Base-by-base conservation (phyloP, 345 rosid genomes). In the Lepidium sativum region DNA sequence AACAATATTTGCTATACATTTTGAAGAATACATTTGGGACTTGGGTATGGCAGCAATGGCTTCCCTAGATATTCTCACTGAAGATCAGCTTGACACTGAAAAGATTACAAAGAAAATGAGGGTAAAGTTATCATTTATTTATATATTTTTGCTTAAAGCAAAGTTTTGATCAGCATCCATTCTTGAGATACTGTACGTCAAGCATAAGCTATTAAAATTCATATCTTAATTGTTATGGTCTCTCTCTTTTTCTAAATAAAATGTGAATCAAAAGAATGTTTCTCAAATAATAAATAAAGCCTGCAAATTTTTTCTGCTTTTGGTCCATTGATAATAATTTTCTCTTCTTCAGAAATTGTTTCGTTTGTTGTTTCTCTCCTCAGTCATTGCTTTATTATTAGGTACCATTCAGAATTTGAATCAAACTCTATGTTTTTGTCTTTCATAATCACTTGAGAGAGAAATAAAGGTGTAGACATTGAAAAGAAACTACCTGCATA, bases 11-110 rank as follows among this genome's bases (percentile, higher is more conserved):
- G 87, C 97, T 43, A 88, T 92, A 61, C 76, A 83, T 48, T 92
- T 92, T 52, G 96, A 92, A 82, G 91, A 92, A 60, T 92, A 92
- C 79, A 69, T 92, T 29, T 97, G 98, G 32, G 96, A 92, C 75
- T 87, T 41, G 89, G 89, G 96, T 59, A 85, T 84, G 56, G 89
- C 96, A 56, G 84, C 96, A 49, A 81, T 89, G 90, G 94, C 92
- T 63, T 87, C 98, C 53, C 75, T 81, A 70, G 87, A 82, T 20
- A 60, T 52, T 17, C 77, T 80, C 61, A 48, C 54, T 59, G 87
- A 83, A 73, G 76, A 59, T 25, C 76, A 72, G 56, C 42, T 60
- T 64, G 84, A 79, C 34, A 82, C 90, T 15, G 86, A 80, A 50
- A 87, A 86, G 65, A 47, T 89, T 25, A 75, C 84, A 43, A 88